phyloP scores from a whole-genome alignment of 2,329 filamentous ascomycete genomes.

The Aspergillus intermedius region DNA sequence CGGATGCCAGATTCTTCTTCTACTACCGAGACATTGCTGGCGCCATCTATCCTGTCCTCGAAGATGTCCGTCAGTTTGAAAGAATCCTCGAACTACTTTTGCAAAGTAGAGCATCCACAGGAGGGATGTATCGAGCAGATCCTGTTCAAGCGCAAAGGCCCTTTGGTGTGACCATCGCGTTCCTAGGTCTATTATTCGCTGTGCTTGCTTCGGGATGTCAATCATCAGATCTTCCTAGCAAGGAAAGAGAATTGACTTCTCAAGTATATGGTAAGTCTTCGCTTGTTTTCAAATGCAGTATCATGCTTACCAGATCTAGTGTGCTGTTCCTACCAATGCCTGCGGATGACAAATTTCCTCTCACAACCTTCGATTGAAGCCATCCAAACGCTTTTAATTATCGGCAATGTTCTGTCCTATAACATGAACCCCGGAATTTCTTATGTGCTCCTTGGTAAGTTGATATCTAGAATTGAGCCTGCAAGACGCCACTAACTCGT shows the following conservation, averaged over 20 bases:
- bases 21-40: constrained; percentile 54
- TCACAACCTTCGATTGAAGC: constrained; percentile 56
- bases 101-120: constrained; percentile 43
- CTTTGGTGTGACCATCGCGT: constrained; percentile 53
- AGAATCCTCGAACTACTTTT: constrained; percentile 49
- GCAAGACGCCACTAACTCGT: constrained; percentile 2
- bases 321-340: constrained; percentile 59
- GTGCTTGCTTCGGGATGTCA: constrained; percentile 58
- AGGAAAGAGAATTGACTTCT: constrained; percentile 56
- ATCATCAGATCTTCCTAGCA: constrained; percentile 51
- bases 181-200: constrained; percentile 55
- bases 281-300: neutral
- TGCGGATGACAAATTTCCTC: constrained; percentile 58
- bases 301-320: constrained; percentile 37
- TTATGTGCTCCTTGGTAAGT: constrained; percentile 50
- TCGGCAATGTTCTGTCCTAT: constrained; percentile 56
- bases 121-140: constrained; percentile 35
- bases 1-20: constrained; percentile 44
- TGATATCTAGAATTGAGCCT: neutral
- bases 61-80: constrained; percentile 51
- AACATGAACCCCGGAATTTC: constrained; percentile 61
- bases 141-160: constrained; percentile 48
- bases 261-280: constrained; percentile 52
- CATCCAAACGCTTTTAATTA: constrained; percentile 56
- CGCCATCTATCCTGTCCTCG: constrained; percentile 56